Conservation (phyloP, 257 asterid species). For the Dorcoceras hygrometricum region DNA sequence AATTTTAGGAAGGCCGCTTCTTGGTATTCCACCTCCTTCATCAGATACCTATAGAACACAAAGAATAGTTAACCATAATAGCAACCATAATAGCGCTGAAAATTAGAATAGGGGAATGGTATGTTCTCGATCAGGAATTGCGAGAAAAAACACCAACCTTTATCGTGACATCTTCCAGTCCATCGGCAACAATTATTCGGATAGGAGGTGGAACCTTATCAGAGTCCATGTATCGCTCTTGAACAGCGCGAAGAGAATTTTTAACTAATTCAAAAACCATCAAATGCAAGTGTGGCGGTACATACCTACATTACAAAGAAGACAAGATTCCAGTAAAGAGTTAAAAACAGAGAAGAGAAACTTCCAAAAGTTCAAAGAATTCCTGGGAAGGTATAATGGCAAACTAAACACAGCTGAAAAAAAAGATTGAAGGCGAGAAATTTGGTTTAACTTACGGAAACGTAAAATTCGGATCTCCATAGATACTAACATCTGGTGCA, state of each 20-base stretch:
- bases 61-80: background rate
- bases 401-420: background rate
- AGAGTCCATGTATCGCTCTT: constrained; percentile 42
- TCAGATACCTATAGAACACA: constrained; percentile 64
- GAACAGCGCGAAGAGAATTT: constrained; percentile 95
- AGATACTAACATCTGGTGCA: constrained; percentile 78
- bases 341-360: background rate
- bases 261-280: constrained; percentile 96
- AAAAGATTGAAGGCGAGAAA: too few species aligned
- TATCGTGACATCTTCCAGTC: constrained; percentile 90
- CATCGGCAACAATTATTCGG: constrained; percentile 92
- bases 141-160: constrained; percentile 46
- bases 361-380: background rate
- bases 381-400: background rate
- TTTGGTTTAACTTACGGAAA: constrained; percentile 74
- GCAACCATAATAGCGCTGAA: background rate
- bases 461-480: constrained; percentile 82
- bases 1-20: constrained; percentile 86
- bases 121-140: background rate
- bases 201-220: constrained; percentile 86
- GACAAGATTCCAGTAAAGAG: background rate
- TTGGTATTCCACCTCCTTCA: constrained; percentile 97
- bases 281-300: constrained; percentile 87
- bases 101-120: background rate
- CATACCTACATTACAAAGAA: constrained; percentile 53